Evolutionary conservation across 2,329 filamentous ascomycete species (phyloP).

Genomic region (Fusarium penzigii): DNA sequence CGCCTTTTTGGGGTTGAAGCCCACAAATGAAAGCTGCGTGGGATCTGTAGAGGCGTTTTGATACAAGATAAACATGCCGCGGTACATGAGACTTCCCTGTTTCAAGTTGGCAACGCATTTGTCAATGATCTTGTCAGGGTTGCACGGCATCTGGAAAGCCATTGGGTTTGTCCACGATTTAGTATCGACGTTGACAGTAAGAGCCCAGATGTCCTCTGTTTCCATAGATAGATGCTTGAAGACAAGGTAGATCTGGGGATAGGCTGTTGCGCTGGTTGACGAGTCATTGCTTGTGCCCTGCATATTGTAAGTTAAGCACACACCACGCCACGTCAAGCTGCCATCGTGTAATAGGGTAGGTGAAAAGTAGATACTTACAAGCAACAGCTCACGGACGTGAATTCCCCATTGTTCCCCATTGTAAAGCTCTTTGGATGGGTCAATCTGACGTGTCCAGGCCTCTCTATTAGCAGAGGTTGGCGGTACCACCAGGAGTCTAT

Average conservation of each 20-base stretch:
- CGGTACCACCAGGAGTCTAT: neutral
- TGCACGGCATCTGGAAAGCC: neutral
- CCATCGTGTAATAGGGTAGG: too few relatives aligned
- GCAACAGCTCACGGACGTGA: neutral
- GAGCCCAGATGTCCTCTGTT: neutral
- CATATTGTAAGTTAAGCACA: too few relatives aligned
- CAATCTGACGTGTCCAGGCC: neutral
- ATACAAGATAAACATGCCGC: neutral
- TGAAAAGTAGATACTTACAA: neutral
- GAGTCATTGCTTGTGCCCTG: neutral
- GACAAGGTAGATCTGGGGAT: neutral
- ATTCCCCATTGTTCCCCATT: neutral
- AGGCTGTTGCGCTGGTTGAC: neutral
- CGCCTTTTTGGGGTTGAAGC: neutral
- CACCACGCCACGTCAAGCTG: too few relatives aligned
- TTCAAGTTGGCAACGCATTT: neutral
- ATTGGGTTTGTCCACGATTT: neutral
- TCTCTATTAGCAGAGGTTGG: neutral
- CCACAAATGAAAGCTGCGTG: neutral
- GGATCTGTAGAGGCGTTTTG: neutral
- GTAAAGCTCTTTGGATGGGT: neutral
- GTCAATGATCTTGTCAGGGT: neutral
- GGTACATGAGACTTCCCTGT: neutral
- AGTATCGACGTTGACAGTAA: neutral
- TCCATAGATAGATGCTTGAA: neutral